phyloP scores from a whole-genome alignment of 148 eudicot species.

The Amaranthus hypochondriacus region DNA sequence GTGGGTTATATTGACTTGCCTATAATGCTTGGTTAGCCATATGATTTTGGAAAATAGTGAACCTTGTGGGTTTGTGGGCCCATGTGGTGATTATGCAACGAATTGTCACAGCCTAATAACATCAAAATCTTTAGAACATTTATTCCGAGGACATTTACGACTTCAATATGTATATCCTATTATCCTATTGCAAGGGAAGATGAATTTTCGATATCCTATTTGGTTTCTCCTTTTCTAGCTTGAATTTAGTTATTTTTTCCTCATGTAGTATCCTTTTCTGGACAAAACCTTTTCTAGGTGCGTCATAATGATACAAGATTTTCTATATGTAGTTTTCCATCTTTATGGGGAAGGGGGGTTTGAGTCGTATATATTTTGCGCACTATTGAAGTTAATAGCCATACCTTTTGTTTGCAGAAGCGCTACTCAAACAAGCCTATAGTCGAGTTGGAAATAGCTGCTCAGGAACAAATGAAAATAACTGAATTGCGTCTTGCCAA shows the following conservation, averaged over 20 bases:
- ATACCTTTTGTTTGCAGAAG: slow-evolving; percentile 37
- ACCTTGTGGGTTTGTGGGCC: too few species aligned
- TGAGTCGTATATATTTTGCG: background rate
- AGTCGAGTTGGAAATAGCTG: slow-evolving; percentile 84
- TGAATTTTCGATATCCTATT: background rate
- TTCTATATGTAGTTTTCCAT: too few species aligned
- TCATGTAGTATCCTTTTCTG: background rate
- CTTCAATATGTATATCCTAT: too few species aligned
- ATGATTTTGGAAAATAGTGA: too few species aligned
- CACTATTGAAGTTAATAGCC: slow-evolving; percentile 6
- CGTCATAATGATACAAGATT: too few species aligned
- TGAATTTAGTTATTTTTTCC: background rate
- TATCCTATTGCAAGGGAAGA: background rate
- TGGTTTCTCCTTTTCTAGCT: slow-evolving; percentile 1
- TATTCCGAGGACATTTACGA: background rate
- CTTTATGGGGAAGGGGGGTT: too few species aligned
- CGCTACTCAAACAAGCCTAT: slow-evolving; percentile 85
- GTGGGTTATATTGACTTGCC: too few species aligned
- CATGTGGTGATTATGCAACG: too few species aligned
- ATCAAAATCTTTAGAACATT: background rate
- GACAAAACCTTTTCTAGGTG: background rate
- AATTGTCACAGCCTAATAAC: too few species aligned
- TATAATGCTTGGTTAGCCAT: too few species aligned
- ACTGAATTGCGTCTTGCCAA: slow-evolving; percentile 80
- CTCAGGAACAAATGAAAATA: slow-evolving; percentile 90